These are phyloP conservation scores for Talaromyces thailandensis DNA, from an alignment of 495 filamentous ascomycete genomes.

Conservation along the genomic window DNA sequence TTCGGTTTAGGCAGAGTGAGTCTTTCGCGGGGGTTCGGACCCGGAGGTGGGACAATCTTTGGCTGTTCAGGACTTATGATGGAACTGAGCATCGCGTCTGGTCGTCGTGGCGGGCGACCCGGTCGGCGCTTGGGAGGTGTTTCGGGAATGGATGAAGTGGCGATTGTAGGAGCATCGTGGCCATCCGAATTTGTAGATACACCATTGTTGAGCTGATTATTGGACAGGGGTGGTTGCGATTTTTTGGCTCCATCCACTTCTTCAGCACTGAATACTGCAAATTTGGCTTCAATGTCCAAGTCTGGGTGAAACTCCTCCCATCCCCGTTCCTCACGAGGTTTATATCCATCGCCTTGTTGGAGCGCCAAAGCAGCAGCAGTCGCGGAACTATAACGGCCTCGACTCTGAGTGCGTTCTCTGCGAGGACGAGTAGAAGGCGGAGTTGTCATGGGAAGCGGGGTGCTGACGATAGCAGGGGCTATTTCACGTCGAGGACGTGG, in stretches of 20 bases:
- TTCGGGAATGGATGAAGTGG: conserved; percentile 13
- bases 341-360: conserved; percentile 88
- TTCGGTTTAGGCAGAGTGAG: conserved; percentile 57
- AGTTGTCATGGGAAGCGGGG: conserved; percentile 26
- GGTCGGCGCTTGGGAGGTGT: conserved; percentile 47
- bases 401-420: conserved; percentile 41
- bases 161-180: conserved; percentile 5
- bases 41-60: conserved; percentile 51
- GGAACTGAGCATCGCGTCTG: conserved; percentile 51
- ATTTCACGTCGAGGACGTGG: conserved; percentile 16
- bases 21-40: conserved; percentile 57
- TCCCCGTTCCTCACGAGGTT: conserved; percentile 88
- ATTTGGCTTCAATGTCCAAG: conserved; percentile 72
- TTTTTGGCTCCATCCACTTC: conserved; percentile 62
- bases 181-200: conserved; percentile 3
- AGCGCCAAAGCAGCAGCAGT: conserved; percentile 77
- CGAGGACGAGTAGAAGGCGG: conserved; percentile 41
- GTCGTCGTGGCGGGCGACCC: conserved; percentile 53
- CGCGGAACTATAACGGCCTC: conserved; percentile 60
- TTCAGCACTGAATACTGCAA: conserved; percentile 70
- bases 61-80: conserved; percentile 49
- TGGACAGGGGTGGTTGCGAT: conserved; percentile 26
- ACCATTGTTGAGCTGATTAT: conserved; percentile 20
- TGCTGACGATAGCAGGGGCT: conserved; percentile 10
- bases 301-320: conserved; percentile 98